These are phyloP conservation scores for Penicillium sp. DNA, from an alignment of 2,329 filamentous ascomycete genomes.

Conservation along the genomic window DNA sequence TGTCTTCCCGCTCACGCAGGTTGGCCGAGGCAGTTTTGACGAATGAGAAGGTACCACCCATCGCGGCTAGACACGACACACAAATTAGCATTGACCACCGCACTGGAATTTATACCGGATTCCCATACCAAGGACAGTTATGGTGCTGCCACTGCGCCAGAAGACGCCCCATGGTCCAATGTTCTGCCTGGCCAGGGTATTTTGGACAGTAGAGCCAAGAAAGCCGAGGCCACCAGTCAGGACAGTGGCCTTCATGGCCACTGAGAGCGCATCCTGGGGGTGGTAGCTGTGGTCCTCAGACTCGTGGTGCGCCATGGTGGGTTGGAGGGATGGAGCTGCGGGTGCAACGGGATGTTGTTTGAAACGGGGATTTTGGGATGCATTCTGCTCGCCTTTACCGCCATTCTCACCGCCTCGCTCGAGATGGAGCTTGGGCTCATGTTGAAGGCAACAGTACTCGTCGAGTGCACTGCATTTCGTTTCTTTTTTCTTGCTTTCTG, in stretches of 20 bases:
- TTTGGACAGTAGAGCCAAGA: constrained; percentile 73
- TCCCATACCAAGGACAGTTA: constrained; percentile 60
- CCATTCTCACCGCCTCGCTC: constrained; percentile 13
- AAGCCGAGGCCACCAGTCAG: constrained; percentile 65
- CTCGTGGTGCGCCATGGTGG: constrained; percentile 48
- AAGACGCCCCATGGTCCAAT: constrained; percentile 76
- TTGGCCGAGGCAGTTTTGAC: constrained; percentile 72
- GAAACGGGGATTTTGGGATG: constrained; percentile 26
- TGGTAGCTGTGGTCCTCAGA: constrained; percentile 55
- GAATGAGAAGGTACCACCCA: constrained; percentile 74
- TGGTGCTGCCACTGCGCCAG: constrained; percentile 69
- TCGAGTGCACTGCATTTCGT: not conserved
- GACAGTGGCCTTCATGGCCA: constrained; percentile 60
- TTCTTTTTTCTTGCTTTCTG: not conserved
- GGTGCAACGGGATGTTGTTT: constrained; percentile 24
- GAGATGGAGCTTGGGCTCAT: constrained; percentile 16
- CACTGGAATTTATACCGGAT: constrained; percentile 7
- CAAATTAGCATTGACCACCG: constrained; percentile 8
- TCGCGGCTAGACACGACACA: constrained; percentile 52
- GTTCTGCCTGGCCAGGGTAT: constrained; percentile 78
- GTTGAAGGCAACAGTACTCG: not conserved
- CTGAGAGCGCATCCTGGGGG: constrained; percentile 68
- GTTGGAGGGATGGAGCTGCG: constrained; percentile 26
- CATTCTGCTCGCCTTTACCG: constrained; percentile 28
- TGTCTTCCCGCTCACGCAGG: constrained; percentile 77